Base-by-base conservation (phyloP, 805 yeast genomes). In the Cyberlindnera xishuangbannaensis region DNA sequence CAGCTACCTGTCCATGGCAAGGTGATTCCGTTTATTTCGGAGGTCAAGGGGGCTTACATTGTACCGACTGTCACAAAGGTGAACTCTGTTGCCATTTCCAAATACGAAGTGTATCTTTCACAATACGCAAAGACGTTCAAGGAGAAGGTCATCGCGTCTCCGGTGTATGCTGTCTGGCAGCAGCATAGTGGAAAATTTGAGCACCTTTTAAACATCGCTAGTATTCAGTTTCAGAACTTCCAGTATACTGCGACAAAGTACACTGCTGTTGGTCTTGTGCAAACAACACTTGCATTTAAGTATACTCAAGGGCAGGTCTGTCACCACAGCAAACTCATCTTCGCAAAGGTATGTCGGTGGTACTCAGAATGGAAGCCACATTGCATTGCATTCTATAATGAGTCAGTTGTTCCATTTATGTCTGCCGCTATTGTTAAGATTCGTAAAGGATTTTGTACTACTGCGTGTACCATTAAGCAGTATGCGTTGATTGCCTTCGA, bases 1-100 rank as follows among this genome's bases (percentile, higher is more conserved):
- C 36, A 38, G n/a, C n/a, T n/a, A 12, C 51, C 50, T 4, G 17
- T 41, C 2, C 44, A 46, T 2, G 29, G 25, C 4, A 41, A 40
- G 26, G 35, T 40, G 18, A 10, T n/a, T 18, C 31, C 51, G 29
- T 5, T 23, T 23, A 30, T 40, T 22, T n/a, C 25, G 6, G 23
- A 28, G 2, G 5, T 40, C 11, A 36, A 37, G 16, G 27, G 25
- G 5, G 11, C 34, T 2, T 39, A 43, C 18, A 30, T 49, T 6
- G 12, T 10, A 2, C 51, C 52, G 8, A 29, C 45, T 0, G 14
- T 36, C 3, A 10, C 23, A 2, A 36, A 19, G 15, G 39, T 31
- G 5, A 27, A 31, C 18, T 10, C 9, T 3, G 28, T 20, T 8
- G 33, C 31, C 7, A 10, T 27, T 3, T 28, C 18, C n/a, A 38